Evolutionary conservation across 2,329 filamentous ascomycete species (phyloP), one percentile per base, ranked within the genome.

Genomic region (Pseudonectria foliicola): DNA sequence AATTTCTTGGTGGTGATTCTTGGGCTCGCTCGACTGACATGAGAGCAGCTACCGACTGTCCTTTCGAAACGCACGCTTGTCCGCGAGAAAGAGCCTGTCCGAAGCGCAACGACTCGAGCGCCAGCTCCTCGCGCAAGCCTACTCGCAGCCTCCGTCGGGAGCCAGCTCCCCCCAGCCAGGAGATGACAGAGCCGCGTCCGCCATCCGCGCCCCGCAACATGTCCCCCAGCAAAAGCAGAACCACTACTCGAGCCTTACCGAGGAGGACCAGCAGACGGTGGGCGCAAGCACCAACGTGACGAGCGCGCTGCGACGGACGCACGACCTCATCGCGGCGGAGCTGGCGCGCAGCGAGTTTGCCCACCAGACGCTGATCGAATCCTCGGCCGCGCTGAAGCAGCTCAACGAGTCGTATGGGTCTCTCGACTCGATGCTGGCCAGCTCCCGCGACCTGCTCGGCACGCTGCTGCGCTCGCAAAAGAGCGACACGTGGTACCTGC

Each of bases 401-500:
- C 73, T 98, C 1, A 78, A 82, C 4, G 83, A 93, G 50, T 82
- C 77, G 25, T 98, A 98, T 63, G 78, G 71, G 13, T 78, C 79
- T 32, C 75, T 96, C 5, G 86, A 90, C 50, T 75, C 76, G 10
- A 73, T 95, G 54, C 71, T 98, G 25, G 70, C 75, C 3, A 83
- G 76, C 37, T 89, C 85, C 29, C 75, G 77, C 45, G 80, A 80
- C 36, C 68, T 98, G 13, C 75, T 95, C 7, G 77, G 78, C 6
- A 86, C 85, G 13, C 68, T 98, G 29, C 66, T 96, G 30, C 77
- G 78, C 42, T 92, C 85, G 44, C 87, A 93, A 56, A 98, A 98
- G 70, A 92, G 83, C 46, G 92, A 98, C 57, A 95, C 89, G 3
- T 98, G 92, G 92, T 98, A 98, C 57, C 74, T 98, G 24, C 84